Base-by-base conservation (phyloP, 2,329 filamentous ascomycete genomes). In the Conoideocrella luteorostrata region DNA sequence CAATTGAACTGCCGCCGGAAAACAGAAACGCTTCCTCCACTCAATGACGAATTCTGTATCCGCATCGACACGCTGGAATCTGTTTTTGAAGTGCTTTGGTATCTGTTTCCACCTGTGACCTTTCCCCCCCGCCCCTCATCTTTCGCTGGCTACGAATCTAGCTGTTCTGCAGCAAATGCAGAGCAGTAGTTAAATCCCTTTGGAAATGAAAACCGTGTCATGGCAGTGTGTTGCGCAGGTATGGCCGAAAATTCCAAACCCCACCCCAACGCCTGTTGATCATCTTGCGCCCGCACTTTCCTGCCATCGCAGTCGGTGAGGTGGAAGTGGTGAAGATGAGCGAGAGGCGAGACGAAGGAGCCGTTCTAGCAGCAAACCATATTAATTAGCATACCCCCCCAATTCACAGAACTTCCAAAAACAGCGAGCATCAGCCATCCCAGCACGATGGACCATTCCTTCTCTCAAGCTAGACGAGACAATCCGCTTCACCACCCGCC, bases 181-280 rank as follows among this genome's bases (percentile, higher is more conserved):
- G 36, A 26, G 13, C 32, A 20, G 40, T n/a, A n/a, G n/a, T n/a
- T n/a, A 24, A 28, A 15, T 23, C 20, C 36, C 23, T 13, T 29
- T 36, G 40, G 28, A 17, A 15, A 42, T 43, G 41, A 43, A 30
- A 32, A 26, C 20, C 9, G 36, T 40, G 23, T 44, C 47, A n/a
- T 46, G 46, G 33, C 43, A 50, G 34, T 21, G 18, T 13, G 20
- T 49, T 12, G 44, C 47, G 18, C 44, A 49, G 47, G 47, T 49
- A 37, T 7, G 47, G n/a, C n/a, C n/a, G n/a, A n/a, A n/a, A n/a
- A n/a, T n/a, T n/a, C n/a, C n/a, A n/a, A n/a, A n/a, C n/a, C n/a
- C n/a, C n/a, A n/a, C n/a, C n/a, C n/a, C n/a, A n/a, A n/a, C n/a
- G n/a, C n/a, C n/a, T n/a, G n/a, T n/a, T n/a, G n/a, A n/a, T n/a